phyloP scores from a whole-genome alignment of 2,329 filamentous ascomycete species.

The Fulvia fulva region DNA sequence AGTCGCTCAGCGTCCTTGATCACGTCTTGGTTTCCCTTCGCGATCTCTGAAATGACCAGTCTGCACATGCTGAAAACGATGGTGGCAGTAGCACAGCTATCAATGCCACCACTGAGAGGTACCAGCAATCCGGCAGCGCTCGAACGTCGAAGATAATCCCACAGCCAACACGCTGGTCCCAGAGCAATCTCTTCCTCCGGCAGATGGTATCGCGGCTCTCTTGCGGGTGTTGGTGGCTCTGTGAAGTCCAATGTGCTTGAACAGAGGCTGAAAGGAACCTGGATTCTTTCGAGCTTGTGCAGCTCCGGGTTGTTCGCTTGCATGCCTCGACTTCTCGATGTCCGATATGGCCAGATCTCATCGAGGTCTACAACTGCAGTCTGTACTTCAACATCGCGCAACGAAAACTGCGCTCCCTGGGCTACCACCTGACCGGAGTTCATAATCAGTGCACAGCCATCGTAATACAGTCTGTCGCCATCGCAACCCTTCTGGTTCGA shows the following conservation, averaged over 20 bases:
- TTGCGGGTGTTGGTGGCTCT: conserved; percentile 38
- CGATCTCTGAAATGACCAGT: conserved; percentile 52
- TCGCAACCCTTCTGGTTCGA: conserved; percentile 57
- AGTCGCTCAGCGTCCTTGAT: conserved; percentile 52
- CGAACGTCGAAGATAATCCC: conserved; percentile 57
- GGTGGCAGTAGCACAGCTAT: conserved; percentile 54
- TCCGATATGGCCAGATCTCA: conserved; percentile 62
- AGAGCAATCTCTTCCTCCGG: conserved; percentile 66
- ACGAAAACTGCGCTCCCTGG: conserved; percentile 62
- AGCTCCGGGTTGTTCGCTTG: conserved; percentile 51
- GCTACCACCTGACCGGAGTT: conserved; percentile 60
- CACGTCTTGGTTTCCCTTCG: conserved; percentile 51
- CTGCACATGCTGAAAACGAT: conserved; percentile 50
- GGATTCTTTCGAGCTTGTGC: conserved; percentile 45
- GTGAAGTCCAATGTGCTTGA: conserved; percentile 7
- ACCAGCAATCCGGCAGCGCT: conserved; percentile 54
- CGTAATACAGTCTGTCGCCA: conserved; percentile 60
- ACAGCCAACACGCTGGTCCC: conserved; percentile 63
- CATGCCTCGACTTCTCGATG: conserved; percentile 52
- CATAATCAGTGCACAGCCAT: conserved; percentile 60
- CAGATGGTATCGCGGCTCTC: conserved; percentile 52
- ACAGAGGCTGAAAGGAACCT: conserved; percentile 44
- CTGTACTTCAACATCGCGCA: conserved; percentile 55
- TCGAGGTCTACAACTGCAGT: conserved; percentile 60
- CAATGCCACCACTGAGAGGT: conserved; percentile 58